Conservation (phyloP, 2,329 filamentous ascomycete genomes). For the Trichophyton simii region DNA sequence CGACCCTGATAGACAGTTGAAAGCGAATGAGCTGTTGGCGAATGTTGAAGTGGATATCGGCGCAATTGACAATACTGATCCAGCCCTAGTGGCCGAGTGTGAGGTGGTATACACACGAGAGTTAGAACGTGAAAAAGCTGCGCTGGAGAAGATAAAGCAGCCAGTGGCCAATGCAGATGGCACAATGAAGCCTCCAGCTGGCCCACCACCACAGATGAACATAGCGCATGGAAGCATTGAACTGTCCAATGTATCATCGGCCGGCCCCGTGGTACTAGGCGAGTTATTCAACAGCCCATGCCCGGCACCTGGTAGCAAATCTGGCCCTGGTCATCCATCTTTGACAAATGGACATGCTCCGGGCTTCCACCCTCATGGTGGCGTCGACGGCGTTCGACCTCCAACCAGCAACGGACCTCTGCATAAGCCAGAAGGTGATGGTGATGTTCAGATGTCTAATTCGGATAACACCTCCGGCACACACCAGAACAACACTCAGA, state of each 20-base stretch:
- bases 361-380: constrained; percentile 21
- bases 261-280: constrained; percentile 49
- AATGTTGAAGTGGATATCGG: constrained; percentile 92
- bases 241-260: constrained; percentile 30
- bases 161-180: constrained; percentile 30
- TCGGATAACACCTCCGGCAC: constrained; percentile 34
- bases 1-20: constrained; percentile 71
- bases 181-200: constrained; percentile 35
- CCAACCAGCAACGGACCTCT: constrained; percentile 45
- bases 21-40: constrained; percentile 78
- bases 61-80: constrained; percentile 54
- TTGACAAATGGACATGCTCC: constrained; percentile 48
- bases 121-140: constrained; percentile 53
- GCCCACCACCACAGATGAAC: constrained; percentile 33
- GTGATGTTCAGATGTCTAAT: constrained; percentile 51
- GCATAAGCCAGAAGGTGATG: constrained; percentile 23
- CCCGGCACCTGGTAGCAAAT: constrained; percentile 43
- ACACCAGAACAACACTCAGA: constrained; percentile 36
- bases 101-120: constrained; percentile 69
- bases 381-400: constrained; percentile 18
- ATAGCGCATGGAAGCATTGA: constrained; percentile 41
- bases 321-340: constrained; percentile 35
- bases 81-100: constrained; percentile 56
- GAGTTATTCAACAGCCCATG: constrained; percentile 47
- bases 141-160: constrained; percentile 42